Conservation (phyloP, 2,329 filamentous ascomycete genomes). For the Aspergillus cejpii region DNA sequence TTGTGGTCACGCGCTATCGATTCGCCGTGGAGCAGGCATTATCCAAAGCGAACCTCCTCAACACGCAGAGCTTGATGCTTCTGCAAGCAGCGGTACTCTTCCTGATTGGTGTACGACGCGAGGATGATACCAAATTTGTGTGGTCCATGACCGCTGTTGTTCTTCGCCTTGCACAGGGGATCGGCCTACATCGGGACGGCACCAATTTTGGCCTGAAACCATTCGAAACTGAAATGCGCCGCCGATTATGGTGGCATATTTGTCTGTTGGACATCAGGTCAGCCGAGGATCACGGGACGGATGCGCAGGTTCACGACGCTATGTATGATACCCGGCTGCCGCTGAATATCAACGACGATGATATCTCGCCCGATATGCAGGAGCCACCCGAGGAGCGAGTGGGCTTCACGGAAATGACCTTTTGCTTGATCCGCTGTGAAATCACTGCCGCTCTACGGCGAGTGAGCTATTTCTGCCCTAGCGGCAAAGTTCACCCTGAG, state of each 20-base stretch:
- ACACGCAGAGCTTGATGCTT: constrained; percentile 55
- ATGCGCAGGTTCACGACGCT: constrained; percentile 39
- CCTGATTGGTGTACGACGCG: constrained; percentile 45
- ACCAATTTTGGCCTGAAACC: constrained; percentile 42
- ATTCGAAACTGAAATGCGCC: constrained; percentile 49
- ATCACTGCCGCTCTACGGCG: constrained; percentile 42
- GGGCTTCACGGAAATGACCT: constrained; percentile 51
- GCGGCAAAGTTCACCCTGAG: constrained; percentile 16
- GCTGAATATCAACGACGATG: constrained; percentile 48
- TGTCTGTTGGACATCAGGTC: constrained; percentile 44
- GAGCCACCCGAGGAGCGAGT: constrained; percentile 45
- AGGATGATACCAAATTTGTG: constrained; percentile 39
- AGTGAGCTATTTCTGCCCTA: constrained; percentile 34
- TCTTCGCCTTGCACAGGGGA: constrained; percentile 39
- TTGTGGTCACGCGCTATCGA: constrained; percentile 51
- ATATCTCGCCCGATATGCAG: constrained; percentile 45
- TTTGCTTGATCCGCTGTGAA: constrained; percentile 48
- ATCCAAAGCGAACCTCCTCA: constrained; percentile 56
- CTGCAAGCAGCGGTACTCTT: constrained; percentile 59
- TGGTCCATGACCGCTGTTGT: constrained; percentile 41
- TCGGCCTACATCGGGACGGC: constrained; percentile 49
- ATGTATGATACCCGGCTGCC: constrained; percentile 46
- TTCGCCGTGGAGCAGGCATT: constrained; percentile 59
- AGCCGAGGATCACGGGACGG: constrained; percentile 46
- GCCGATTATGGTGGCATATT: constrained; percentile 49